Base-by-base conservation (phyloP, 2,329 filamentous ascomycete species). In the Sclerotinia minor region DNA sequence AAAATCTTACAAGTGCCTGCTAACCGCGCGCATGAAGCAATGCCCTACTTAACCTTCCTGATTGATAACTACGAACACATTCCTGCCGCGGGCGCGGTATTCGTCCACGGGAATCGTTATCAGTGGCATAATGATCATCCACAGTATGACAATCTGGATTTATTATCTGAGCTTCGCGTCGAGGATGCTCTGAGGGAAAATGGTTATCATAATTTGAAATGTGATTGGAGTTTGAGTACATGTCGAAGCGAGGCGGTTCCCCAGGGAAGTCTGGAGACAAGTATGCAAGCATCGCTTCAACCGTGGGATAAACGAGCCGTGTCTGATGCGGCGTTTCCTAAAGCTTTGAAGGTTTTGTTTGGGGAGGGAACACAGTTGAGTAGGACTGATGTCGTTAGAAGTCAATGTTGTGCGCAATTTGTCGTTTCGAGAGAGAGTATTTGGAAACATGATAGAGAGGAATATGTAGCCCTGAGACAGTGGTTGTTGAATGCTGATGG, bases 401-500 rank as follows among this genome's bases (percentile, higher is more conserved):
- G 80, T 54, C 80, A 84, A 74, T 87, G 84, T 73, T 86, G 84
- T 76, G 84, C 84, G 15, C 85, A 85, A 70, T 87, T 86, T 73
- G 83, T 81, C 17, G 83, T 85, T 29, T 78, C 81, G 3, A 76
- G 81, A 6, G 78, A 82, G 17, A 78, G 79, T 24, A 79, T 86
- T 24, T 81, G 79, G 75, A 80, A 81, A 68, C 82, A 85, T 74
- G 79, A 79, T 0, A 77, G 79, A 0, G 81, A 81, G 15, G 82
- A 85, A 71, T 85, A 85, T 72, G 72, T 83, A 19, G 83, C 83
- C 32, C 76, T 86, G 64, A 78, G 84, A 49, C 81, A 84, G 70
- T 87, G 84, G 84, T 75, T 87, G 45, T 75, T 83, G 9, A 81
- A 83, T 73, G 76, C 75, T 24, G 72, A 73, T 21, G 75, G 76